Evolutionary conservation across 768 basidiomycete species (phyloP).

Genomic region (Pisolithus tinctorius): DNA sequence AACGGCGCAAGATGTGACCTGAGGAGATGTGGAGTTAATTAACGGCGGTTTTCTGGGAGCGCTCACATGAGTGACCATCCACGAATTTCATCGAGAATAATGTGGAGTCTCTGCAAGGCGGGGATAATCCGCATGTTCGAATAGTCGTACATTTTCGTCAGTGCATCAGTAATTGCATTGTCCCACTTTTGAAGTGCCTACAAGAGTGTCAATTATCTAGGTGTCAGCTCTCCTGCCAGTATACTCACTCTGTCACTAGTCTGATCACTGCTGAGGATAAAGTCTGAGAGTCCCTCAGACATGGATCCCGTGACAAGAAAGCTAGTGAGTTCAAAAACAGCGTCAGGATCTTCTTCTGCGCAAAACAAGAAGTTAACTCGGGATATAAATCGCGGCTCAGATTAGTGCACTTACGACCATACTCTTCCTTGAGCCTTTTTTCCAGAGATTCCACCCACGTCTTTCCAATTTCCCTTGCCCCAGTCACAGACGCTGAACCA

Average conservation of each 20-base stretch:
- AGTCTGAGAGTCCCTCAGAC: conserved; percentile 67
- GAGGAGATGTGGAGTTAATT: conserved; percentile 9
- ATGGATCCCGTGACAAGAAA: conserved; percentile 65
- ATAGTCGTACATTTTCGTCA: conserved; percentile 67
- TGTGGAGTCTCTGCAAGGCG: conserved; percentile 68
- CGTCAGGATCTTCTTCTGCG: conserved; percentile 53
- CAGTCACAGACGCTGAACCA: conserved; percentile 57
- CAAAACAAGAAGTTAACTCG: conserved; percentile 5
- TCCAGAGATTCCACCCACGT: conserved; percentile 68
- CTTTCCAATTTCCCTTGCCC: conserved; percentile 66
- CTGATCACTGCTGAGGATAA: conserved; percentile 70
- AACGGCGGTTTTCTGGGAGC: conserved; percentile 13
- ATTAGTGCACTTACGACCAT: conserved; percentile 46
- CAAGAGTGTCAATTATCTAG: conserved; percentile 16
- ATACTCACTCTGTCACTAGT: conserved; percentile 71
- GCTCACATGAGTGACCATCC: conserved; percentile 73
- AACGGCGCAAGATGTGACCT: conserved; percentile 57
- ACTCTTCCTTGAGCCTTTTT: conserved; percentile 56
- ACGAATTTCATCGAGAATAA: conserved; percentile 69
- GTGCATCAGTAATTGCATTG: conserved; percentile 58
- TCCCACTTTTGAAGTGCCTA: conserved; percentile 85
- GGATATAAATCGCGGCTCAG: conserved; percentile 5
- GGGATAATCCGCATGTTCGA: conserved; percentile 64
- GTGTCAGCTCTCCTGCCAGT: conserved; percentile 4
- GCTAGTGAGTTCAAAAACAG: conserved; percentile 64